Base-by-base conservation (phyloP, 2,329 filamentous ascomycete species). In the Claviceps quebecensis region DNA sequence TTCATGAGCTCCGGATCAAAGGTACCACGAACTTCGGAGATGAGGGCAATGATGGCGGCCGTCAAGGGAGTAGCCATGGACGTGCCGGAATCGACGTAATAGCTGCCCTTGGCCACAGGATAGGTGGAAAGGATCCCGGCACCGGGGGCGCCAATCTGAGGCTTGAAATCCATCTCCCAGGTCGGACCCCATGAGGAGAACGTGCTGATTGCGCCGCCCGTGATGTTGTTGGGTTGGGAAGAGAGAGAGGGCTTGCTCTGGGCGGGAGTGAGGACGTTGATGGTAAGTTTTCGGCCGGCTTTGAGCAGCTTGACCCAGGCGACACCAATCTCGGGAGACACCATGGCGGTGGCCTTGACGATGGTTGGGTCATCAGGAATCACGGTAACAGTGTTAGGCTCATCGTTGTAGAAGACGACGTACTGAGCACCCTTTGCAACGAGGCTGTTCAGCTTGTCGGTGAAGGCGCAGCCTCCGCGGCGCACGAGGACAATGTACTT, bases 121-220 rank as follows among this genome's bases (percentile, higher is more conserved):
- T 69, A 81, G 0, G 77, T 81, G 7, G 77, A 78, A 22, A 81
- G 61, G 44, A 82, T 81, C 46, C 69, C 68, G 45, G 75, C 76
- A 38, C 78, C 77, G 1, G 76, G 74, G 1, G 75, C 69, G n/a
- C 71, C 73, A 43, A 80, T 61, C 55, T 78, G 70, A 0, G 77
- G 77, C 61, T 78, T 78, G 45, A 76, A 61, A 41, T 75, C 70
- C 54, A 77, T 66, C 56, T 81, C 77, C 60, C 71, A 81, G 3
- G 73, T 78, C 1, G 78, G 78, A 13, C 78, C 78, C 78, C 78
- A 83, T 2, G 73, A 75, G 29, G 74, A 76, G 61, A 68, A 80
- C 11, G 63, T 64, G 56, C 72, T 77, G 26, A 74, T 59, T 45
- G 70, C 73, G 4, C 78, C 79, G 1, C 72, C 75, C 0, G 70